Evolutionary conservation across 257 asterid genomes (phyloP), one percentile per base, ranked within the genome.

Genomic region (Sherardia arvensis): DNA sequence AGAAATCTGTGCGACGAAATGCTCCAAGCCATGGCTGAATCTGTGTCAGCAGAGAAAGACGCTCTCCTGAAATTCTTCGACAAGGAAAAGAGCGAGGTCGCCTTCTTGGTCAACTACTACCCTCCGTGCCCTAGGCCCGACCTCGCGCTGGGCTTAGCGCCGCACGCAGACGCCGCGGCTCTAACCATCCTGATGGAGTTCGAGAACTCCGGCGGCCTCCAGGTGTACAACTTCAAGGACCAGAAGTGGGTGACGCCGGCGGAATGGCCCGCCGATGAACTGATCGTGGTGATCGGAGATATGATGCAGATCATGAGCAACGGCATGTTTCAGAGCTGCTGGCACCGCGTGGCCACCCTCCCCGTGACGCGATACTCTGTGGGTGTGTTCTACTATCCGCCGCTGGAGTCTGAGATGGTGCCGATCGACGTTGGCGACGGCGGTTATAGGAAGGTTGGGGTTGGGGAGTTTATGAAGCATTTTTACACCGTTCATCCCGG

Each of bases 41-140:
- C 77, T 29, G 32, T 77, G 32, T 73, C 78, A 2, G 11, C 65
- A 45, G 75, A 65, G 23, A 64, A 57, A 40, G 53, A 10, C 17
- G 57, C 72, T 48, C 81, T 75, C 66, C 45, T 64, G 4, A 77
- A 27, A 64, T 65, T 48, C 23, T 72, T 81, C 5, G 85, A 77
- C 22, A 51, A 54, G 4, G 17, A 56, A 48, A 40, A 33, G 23
- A 77, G 76, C 21, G 81, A 76, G 23, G 54, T 78, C 36, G 70
- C 68, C 23, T 70, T 79, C 4, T 67, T 83, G 22, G 43, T 79
- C 38, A 84, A 84, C 62, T 84, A 67, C 48, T 84, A 84, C 20
- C 85, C 85, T 9, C 70, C 82, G 1, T 74, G 87, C 29, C 87
- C 87, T 0, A 62, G 69, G 2, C 87, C 87, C 27, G 79, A 79